These are phyloP conservation scores for Trichoderma sp. DNA, from an alignment of 2,329 filamentous ascomycete genomes.

Conservation along the genomic window DNA sequence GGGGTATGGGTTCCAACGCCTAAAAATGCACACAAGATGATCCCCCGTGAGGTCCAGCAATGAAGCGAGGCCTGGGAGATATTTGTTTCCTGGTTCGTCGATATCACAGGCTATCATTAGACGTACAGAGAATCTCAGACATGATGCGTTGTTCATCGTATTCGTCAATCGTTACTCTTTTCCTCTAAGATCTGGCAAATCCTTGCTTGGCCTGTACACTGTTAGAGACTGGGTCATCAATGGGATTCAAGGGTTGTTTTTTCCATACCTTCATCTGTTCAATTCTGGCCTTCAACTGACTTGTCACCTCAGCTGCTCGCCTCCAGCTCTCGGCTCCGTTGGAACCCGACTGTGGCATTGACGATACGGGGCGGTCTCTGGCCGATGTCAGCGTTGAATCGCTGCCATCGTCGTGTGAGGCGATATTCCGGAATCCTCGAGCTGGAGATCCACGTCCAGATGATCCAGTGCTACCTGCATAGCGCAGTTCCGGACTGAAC, in stretches of 20 bases:
- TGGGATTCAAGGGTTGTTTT: no score
- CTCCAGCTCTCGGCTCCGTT: constrained; percentile 80
- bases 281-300: constrained; percentile 93
- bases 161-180: constrained; percentile 11
- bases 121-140: constrained; percentile 7
- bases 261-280: constrained; percentile 87
- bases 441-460: constrained; percentile 61
- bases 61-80: not conserved
- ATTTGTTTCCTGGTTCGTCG: constrained; percentile 7
- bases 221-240: not conserved
- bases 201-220: constrained; percentile 30
- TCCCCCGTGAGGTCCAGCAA: constrained; percentile 10
- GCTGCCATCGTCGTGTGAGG: constrained; percentile 34
- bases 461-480: constrained; percentile 48
- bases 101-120: constrained; percentile 13
- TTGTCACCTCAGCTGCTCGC: constrained; percentile 93
- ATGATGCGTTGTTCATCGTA: constrained; percentile 5
- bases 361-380: constrained; percentile 37
- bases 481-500: constrained; percentile 55
- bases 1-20: constrained; percentile 38
- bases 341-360: constrained; percentile 36
- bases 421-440: constrained; percentile 48
- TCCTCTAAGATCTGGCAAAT: constrained; percentile 31
- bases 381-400: constrained; percentile 31
- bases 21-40: constrained; percentile 31